Evolutionary conservation across 805 yeast species (phyloP).

Genomic region (Nakazawaea anatomiae): DNA sequence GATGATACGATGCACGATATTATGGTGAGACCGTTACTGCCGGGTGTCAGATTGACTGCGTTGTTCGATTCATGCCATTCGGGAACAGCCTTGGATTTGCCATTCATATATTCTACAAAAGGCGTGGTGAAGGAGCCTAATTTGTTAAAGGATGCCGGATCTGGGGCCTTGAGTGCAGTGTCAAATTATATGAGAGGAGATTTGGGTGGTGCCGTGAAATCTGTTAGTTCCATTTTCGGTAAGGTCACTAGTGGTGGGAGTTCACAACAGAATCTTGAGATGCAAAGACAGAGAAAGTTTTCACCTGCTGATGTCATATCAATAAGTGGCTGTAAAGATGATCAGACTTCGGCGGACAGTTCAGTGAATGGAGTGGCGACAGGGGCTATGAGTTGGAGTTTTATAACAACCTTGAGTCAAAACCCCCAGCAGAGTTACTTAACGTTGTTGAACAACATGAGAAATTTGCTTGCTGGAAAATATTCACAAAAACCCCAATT

Average conservation of each 20-base stretch:
- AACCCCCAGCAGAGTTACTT: constrained; percentile 66
- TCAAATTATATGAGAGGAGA: constrained; percentile 52
- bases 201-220: constrained; percentile 30
- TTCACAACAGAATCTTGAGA: constrained; percentile 25
- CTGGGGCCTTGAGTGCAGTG: constrained; percentile 48
- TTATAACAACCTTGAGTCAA: constrained; percentile 48
- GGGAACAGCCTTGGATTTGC: constrained; percentile 77
- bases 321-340: constrained; percentile 70
- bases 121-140: constrained; percentile 72
- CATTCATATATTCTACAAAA: constrained; percentile 70
- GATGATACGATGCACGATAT: constrained; percentile 73
- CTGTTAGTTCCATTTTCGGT: constrained; percentile 30
- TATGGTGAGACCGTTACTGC: constrained; percentile 61
- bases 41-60: constrained; percentile 75
- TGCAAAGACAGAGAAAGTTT: constrained; percentile 44
- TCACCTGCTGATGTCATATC: constrained; percentile 69
- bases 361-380: constrained; percentile 56
- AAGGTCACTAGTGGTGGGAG: constrained; percentile 21
- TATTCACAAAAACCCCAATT: constrained; percentile 83
- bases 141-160: constrained; percentile 60
- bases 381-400: constrained; percentile 77
- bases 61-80: constrained; percentile 84
- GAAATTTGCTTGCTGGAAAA: constrained; percentile 53
- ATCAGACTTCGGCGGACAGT: constrained; percentile 69
- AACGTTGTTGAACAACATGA: constrained; percentile 63